phyloP scores from a whole-genome alignment of 441 rosid genomes.

The Gossypium davidsonii region DNA sequence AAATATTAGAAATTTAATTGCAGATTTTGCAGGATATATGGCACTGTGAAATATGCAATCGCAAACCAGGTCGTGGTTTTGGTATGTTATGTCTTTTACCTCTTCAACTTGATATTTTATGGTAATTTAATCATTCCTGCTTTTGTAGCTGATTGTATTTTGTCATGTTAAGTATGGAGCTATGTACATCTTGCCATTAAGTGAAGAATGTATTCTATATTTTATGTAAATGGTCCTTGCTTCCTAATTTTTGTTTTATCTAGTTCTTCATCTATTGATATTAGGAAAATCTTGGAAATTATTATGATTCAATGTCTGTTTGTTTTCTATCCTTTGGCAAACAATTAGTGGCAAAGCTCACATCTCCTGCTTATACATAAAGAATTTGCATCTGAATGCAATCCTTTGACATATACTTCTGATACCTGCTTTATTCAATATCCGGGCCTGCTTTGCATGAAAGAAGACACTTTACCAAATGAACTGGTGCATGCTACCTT shows the following conservation, averaged over 20 bases:
- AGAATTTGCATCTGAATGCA: background rate
- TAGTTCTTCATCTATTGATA: background rate
- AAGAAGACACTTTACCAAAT: background rate
- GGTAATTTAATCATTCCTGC: background rate
- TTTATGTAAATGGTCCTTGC: background rate
- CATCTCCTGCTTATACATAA: background rate
- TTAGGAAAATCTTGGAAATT: background rate
- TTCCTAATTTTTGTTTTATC: background rate
- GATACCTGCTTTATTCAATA: background rate
- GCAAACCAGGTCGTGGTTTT: conserved; percentile 45
- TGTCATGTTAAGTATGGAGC: background rate
- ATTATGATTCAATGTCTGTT: background rate
- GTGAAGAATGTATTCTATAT: conserved; percentile 1
- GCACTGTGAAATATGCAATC: conserved; percentile 43
- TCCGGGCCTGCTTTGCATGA: background rate
- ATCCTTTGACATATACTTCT: conserved; percentile 1
- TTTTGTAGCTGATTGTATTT: background rate
- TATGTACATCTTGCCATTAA: background rate
- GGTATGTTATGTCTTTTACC: conserved; percentile 26
- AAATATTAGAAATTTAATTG: conserved; percentile 14
- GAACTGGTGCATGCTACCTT: background rate
- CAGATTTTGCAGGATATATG: conserved; percentile 33
- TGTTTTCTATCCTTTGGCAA: background rate
- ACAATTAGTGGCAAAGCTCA: background rate
- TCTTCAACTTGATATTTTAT: background rate